Base-by-base conservation (phyloP, 2,329 filamentous ascomycete species). In the Pezicula rhizophila region DNA sequence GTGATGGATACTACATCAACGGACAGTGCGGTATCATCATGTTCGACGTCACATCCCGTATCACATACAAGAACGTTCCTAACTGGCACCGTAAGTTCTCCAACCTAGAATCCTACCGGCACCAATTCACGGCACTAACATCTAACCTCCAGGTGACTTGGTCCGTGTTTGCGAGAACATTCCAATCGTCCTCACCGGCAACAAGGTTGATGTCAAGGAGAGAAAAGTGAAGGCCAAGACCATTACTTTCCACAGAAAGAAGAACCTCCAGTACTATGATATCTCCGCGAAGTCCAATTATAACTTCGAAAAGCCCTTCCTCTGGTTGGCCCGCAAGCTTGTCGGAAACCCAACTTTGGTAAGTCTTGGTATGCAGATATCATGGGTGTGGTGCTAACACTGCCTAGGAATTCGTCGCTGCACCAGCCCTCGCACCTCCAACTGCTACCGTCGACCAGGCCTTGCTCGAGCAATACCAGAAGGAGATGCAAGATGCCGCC, bases 181-280 rank as follows among this genome's bases (percentile, higher is more conserved):
- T 66, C 92, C 92, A 63, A 97, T 99, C 67, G 93, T 97, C 65
- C 87, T 99, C 59, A 90, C 85, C 73, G 92, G 92, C 68, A 99
- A 99, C 88, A 99, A 99, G 84, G 92, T 99, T 72, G 92, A 99
- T 68, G 93, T 99, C 59, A 99, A 99, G 87, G 93, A 99, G 84
- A 89, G 93, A 74, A 99, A 99, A 79, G 93, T 99, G 70, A 99
- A 99, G 85, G 93, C 93, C 69, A 99, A 99, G 89, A 95, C 92
- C 70, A 99, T 99, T 76, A 99, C 93, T 61, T 99, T 99, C 88
- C 93, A 99, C 83, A 89, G 93, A 77, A 99, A 99, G 89, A 99
- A 99, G 86, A 99, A 97, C 77, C 85, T 99, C 46, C 93, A 99
- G 77, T 99, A 97, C 84, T 99, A 99, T 82, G 93, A 97, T 65